Percentiles rank a stretch among this genome's conserved stretches.
Conservation (phyloP, 164 flowering plant genomes). For the Pachysandra terminalis region DNA sequence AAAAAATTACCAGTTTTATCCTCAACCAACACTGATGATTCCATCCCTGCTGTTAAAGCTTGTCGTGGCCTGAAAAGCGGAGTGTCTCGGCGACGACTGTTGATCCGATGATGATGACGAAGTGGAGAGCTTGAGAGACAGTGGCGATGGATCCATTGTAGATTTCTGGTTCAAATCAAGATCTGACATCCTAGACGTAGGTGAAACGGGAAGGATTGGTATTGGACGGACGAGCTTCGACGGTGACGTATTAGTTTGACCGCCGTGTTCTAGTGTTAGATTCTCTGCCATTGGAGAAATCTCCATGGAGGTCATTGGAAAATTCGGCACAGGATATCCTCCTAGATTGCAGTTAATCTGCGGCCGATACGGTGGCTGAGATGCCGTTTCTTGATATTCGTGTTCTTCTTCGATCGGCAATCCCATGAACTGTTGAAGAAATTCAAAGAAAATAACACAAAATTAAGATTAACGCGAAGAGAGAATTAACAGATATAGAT, state of each 20-base stretch:
- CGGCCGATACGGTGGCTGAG: constrained; percentile 16
- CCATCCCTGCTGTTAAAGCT: constrained; percentile 42
- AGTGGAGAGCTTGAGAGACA: constrained; percentile 41
- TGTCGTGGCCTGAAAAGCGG: constrained; percentile 43
- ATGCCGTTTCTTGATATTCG: constrained; percentile 6
- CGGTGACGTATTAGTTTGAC: neutral
- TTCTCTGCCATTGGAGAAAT: too few relatives aligned
- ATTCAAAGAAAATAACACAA: neutral
- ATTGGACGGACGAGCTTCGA: constrained; percentile 40
- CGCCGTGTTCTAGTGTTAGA: constrained; percentile 21
- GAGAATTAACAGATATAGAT: neutral
- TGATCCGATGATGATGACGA: constrained; percentile 23
- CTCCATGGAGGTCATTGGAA: constrained; percentile 19
- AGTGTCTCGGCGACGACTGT: constrained; percentile 25
- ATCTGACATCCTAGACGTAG: constrained; percentile 47
- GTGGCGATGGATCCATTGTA: constrained; percentile 22
- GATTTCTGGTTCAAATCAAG: constrained; percentile 43
- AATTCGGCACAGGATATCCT: constrained; percentile 20
- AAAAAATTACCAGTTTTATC: neutral
- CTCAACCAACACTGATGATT: constrained; percentile 66
- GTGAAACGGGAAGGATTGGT: constrained; percentile 46
- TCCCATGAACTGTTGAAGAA: constrained; percentile 23
- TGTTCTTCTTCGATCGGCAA: constrained; percentile 32
- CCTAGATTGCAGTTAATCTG: constrained; percentile 9
- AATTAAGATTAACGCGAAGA: neutral